Evolutionary conservation across 2,329 filamentous ascomycete species (phyloP).

Genomic region (Torrubiella hemipterigena): DNA sequence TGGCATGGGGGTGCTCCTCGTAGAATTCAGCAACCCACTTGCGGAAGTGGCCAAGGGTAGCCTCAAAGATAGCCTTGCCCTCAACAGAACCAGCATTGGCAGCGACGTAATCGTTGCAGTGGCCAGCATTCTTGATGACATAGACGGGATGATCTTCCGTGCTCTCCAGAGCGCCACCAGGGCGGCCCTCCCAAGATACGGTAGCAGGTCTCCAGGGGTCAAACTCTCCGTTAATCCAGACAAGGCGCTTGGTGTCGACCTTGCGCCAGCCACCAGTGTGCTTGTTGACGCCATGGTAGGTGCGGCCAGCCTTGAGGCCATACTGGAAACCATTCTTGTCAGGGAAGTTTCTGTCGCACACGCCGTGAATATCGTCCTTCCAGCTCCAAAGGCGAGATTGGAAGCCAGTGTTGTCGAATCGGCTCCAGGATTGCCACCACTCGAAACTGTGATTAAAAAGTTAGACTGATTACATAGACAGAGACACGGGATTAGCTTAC

Average conservation of each 20-base stretch:
- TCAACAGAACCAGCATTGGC: slow-evolving; percentile 44
- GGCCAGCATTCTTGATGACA: slow-evolving; percentile 25
- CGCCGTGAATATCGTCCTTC: background rate
- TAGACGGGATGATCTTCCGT: slow-evolving; percentile 32
- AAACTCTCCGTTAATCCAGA: slow-evolving; percentile 5
- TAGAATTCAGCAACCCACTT: slow-evolving; percentile 51
- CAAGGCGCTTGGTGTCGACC: slow-evolving; percentile 3
- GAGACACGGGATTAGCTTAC: background rate
- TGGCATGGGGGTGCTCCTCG: slow-evolving; percentile 3
- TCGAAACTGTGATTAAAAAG: background rate
- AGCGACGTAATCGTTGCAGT: slow-evolving; percentile 55
- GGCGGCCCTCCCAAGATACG: slow-evolving; percentile 1
- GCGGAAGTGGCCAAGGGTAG: slow-evolving; percentile 44
- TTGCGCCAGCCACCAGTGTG: slow-evolving; percentile 4
- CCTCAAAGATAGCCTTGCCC: slow-evolving; percentile 39
- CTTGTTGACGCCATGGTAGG: slow-evolving; percentile 18
- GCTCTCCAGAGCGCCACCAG: slow-evolving; percentile 18
- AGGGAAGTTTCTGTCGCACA: background rate
- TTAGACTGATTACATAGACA: background rate
- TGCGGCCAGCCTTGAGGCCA: slow-evolving; percentile 24
- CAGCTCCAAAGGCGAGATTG: background rate
- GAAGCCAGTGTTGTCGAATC: slow-evolving; percentile 1
- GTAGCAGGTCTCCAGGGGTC: slow-evolving; percentile 5
- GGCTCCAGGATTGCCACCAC: background rate
- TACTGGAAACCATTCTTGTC: background rate